Evolutionary conservation across 805 yeast genomes (phyloP).

Genomic region (Cyberlindnera mycetangii): DNA sequence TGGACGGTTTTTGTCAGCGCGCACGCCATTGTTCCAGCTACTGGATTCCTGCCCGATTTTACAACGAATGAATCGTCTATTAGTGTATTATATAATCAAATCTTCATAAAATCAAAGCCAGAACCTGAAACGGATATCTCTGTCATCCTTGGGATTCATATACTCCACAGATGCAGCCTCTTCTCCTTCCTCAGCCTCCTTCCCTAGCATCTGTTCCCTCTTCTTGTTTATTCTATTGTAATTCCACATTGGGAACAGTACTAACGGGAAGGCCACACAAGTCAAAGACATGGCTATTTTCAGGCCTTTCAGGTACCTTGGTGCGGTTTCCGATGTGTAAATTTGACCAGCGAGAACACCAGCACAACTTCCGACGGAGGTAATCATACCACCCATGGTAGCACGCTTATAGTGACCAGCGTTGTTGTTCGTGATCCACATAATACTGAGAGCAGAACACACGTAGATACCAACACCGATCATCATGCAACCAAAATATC

Average conservation of each 20-base stretch:
- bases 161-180: constrained; percentile 11
- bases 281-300: constrained; percentile 22
- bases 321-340: constrained; percentile 36
- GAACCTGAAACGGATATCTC: constrained; percentile 20
- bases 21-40: too few relatives aligned
- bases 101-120: constrained; percentile 1
- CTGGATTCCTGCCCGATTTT: too few relatives aligned
- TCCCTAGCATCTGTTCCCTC: constrained; percentile 13
- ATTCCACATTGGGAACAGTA: constrained; percentile 19
- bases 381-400: constrained; percentile 36
- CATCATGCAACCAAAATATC: constrained; percentile 38
- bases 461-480: constrained; percentile 39
- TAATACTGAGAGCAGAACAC: constrained; percentile 37
- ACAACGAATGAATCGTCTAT: too few relatives aligned
- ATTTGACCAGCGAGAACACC: constrained; percentile 39
- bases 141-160: constrained; percentile 25
- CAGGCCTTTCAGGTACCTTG: constrained; percentile 36
- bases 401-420: constrained; percentile 41
- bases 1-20: too few relatives aligned
- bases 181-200: constrained; percentile 9
- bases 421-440: constrained; percentile 40
- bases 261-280: constrained; percentile 23
- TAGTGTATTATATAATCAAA: too few relatives aligned
- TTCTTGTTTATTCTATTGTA: constrained; percentile 17
- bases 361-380: constrained; percentile 35